Evolutionary conservation across 1,139 yeast species (phyloP), one percentile per base, ranked within the genome.

Genomic region (Pichia kudriavzevii): DNA sequence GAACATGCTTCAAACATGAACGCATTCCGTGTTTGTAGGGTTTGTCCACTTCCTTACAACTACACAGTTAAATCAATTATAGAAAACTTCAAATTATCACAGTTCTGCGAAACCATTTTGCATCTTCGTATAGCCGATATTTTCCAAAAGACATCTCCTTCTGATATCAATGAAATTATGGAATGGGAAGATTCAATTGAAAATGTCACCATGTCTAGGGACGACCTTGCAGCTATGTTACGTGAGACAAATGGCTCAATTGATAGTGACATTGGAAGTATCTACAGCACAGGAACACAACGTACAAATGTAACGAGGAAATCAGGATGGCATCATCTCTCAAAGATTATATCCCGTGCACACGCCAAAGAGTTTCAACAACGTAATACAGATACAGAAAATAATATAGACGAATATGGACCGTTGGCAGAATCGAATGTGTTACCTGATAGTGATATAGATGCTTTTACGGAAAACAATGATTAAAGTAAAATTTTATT

Each of bases 1-100:
- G 97, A 91, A 59, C 98, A 93, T 59, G 77, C 87, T 31, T 79
- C 95, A 1, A 91, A 91, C 55, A 95, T 87, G 10, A 75, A 73
- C 35, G 63, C 84, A 31, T 83, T 79, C 57, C 69, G 94, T 45
- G 96, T 96, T 0, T 79, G 93, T 4, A 74, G 91, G 42, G 95
- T 88, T 44, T 64, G 85, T 5, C 84, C 93, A 4, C 61, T 91
- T 36, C 98, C 98, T 0, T 88, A 85, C n/a, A n/a, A n/a, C n/a
- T n/a, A n/a, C n/a, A n/a, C n/a, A n/a, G n/a, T n/a, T n/a, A n/a
- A n/a, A n/a, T n/a, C n/a, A n/a, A n/a, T n/a, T n/a, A n/a, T n/a
- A n/a, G n/a, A n/a, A n/a, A n/a, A n/a, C n/a, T n/a, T n/a, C n/a
- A 9, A n/a, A 7, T 10, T 35, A 7, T n/a, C 20, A 12, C 5